These are phyloP conservation scores for Alternaria arborescens DNA, from an alignment of 2,329 filamentous ascomycete genomes.

Conservation along the genomic window DNA sequence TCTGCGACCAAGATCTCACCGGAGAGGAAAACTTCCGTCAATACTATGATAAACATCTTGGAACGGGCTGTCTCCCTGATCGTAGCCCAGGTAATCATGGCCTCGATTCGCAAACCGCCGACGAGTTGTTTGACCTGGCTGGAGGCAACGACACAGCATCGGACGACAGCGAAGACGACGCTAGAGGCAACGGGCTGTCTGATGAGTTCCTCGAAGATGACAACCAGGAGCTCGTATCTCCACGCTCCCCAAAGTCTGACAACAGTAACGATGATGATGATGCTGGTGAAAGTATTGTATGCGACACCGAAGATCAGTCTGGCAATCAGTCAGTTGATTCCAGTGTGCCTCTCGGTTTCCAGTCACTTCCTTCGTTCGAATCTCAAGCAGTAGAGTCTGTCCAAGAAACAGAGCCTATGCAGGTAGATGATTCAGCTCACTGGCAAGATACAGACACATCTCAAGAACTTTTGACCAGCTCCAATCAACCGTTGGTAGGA, in stretches of 20 bases:
- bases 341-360: neutral
- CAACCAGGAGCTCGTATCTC: neutral
- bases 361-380: neutral
- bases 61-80: rapidly evolving
- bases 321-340: neutral
- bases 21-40: neutral
- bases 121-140: neutral
- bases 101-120: neutral
- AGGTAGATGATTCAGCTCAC: neutral
- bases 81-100: neutral
- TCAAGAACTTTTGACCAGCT: neutral
- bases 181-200: neutral
- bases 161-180: neutral
- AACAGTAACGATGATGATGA: neutral
- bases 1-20: neutral
- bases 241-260: neutral
- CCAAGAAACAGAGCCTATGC: neutral
- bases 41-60: neutral
- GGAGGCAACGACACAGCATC: neutral
- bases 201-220: neutral
- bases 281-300: neutral
- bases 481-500: neutral
- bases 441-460: neutral
- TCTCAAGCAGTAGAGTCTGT: neutral
- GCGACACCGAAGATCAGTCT: neutral